phyloP scores from a whole-genome alignment of 2,329 filamentous ascomycete genomes.

The Fusarium marasasianum region DNA sequence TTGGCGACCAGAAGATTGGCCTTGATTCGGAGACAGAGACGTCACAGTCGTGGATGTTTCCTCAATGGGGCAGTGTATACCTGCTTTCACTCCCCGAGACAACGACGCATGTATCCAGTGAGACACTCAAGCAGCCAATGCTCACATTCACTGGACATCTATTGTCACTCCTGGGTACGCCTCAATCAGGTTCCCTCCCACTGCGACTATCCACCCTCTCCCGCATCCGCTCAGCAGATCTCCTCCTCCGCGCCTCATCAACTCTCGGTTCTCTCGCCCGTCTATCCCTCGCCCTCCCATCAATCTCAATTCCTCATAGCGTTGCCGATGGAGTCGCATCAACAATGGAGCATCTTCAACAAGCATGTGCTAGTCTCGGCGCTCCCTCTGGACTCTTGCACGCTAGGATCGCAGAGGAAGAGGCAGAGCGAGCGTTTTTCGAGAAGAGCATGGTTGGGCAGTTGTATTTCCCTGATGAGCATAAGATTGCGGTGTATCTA shows the following conservation, averaged over 20 bases:
- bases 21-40: slow-evolving; percentile 56
- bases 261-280: slow-evolving; percentile 93
- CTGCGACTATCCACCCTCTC: slow-evolving; percentile 85
- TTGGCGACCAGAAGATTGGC: slow-evolving; percentile 79
- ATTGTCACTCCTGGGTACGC: slow-evolving; percentile 85
- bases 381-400: slow-evolving; percentile 75
- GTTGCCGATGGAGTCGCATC: slow-evolving; percentile 87
- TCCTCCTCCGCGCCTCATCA: slow-evolving; percentile 89
- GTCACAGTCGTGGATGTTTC: slow-evolving; percentile 84
- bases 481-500: slow-evolving; percentile 96
- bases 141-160: slow-evolving; percentile 92
- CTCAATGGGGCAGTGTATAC: slow-evolving; percentile 87
- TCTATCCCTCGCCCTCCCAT: slow-evolving; percentile 82
- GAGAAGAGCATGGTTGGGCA: slow-evolving; percentile 99
- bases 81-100: slow-evolving; percentile 61
- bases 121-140: slow-evolving; percentile 80
- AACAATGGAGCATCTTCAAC: slow-evolving; percentile 79
- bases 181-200: slow-evolving; percentile 83
- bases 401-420: slow-evolving; percentile 84
- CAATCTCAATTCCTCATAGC: slow-evolving; percentile 87
- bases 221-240: slow-evolving; percentile 84
- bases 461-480: slow-evolving; percentile 97
- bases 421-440: slow-evolving; percentile 95
- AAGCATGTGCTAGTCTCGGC: slow-evolving; percentile 78
- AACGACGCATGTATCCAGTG: slow-evolving; percentile 64